Evolutionary conservation across 257 asterid species (phyloP).

Genomic region (Perilla frutescens): DNA sequence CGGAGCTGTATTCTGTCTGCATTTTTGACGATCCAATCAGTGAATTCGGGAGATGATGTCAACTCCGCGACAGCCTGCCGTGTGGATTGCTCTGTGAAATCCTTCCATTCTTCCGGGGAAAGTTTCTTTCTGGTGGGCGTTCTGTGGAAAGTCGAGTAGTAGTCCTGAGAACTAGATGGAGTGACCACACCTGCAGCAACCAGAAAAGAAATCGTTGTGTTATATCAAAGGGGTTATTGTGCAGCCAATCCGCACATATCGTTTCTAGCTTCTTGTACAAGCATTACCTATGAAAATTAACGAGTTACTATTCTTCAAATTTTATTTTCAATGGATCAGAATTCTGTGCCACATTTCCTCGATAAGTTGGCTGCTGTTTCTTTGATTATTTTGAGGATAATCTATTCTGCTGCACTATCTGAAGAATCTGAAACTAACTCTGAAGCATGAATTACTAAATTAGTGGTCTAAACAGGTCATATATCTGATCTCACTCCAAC

Average conservation of each 20-base stretch:
- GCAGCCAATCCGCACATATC: not conserved
- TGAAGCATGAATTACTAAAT: not conserved
- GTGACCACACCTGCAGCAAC: slow-evolving; percentile 47
- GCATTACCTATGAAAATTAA: not conserved
- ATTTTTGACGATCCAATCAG: slow-evolving; percentile 66
- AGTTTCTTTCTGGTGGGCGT: slow-evolving; percentile 68
- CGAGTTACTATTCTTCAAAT: not conserved
- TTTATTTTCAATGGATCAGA: not conserved
- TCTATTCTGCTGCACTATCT: not conserved
- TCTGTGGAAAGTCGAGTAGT: slow-evolving; percentile 69
- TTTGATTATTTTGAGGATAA: not conserved
- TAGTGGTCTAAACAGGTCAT: not conserved
- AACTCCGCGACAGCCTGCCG: slow-evolving; percentile 65
- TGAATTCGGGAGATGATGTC: slow-evolving; percentile 79
- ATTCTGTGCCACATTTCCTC: not conserved
- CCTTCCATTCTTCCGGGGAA: slow-evolving; percentile 72
- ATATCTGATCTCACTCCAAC: not conserved
- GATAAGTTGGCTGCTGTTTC: not conserved
- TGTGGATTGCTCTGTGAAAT: slow-evolving; percentile 76
- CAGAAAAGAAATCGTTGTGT: not conserved
- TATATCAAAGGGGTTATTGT: not conserved
- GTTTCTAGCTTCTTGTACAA: not conserved
- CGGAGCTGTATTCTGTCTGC: slow-evolving; percentile 68
- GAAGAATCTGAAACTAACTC: not conserved
- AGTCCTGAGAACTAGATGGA: slow-evolving; percentile 42